Conservation (phyloP, 371 early-diverging fungal genomes). For the Ecytonucleospora hepatopenaei region DNA sequence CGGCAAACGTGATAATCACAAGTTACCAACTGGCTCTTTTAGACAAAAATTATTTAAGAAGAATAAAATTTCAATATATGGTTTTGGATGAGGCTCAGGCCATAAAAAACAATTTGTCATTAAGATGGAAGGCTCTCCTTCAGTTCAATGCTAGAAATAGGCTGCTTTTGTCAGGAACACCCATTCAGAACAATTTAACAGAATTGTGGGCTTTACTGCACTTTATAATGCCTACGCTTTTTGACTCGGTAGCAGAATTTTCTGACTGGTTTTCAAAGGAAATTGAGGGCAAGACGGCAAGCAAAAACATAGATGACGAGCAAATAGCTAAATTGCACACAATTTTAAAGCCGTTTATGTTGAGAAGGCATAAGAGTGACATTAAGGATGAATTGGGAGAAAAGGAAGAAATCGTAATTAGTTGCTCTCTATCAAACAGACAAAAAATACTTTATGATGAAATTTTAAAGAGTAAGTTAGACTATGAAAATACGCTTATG, state of each 20-base stretch:
- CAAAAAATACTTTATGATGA: conserved; percentile 60
- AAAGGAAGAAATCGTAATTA: conserved; percentile 67
- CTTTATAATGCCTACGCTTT: conserved; percentile 90
- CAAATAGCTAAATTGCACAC: conserved; percentile 76
- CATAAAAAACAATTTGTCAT: conserved; percentile 74
- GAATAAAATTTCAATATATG: conserved; percentile 90
- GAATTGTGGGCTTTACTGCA: conserved; percentile 88
- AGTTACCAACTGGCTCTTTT: conserved; percentile 77
- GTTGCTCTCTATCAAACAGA: conserved; percentile 68
- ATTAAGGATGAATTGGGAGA: conserved; percentile 78
- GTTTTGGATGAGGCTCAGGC: conserved; percentile 92
- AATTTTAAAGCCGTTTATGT: conserved; percentile 93
- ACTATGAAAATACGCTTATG: conserved; percentile 76
- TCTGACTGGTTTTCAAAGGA: conserved; percentile 85
- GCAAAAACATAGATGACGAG: conserved; percentile 70
- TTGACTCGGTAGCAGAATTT: conserved; percentile 81
- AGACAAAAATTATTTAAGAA: conserved; percentile 71
- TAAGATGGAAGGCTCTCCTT: conserved; percentile 80
- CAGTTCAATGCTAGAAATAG: conserved; percentile 78
- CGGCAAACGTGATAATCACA: conserved; percentile 68
- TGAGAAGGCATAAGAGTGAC: conserved; percentile 82
- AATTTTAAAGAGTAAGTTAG: conserved; percentile 32
- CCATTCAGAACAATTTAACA: conserved; percentile 81
- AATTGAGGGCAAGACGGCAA: too few species aligned
- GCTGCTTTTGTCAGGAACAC: conserved; percentile 80